phyloP scores from a whole-genome alignment of 305 asterid species.

The Plantago coronopus region DNA sequence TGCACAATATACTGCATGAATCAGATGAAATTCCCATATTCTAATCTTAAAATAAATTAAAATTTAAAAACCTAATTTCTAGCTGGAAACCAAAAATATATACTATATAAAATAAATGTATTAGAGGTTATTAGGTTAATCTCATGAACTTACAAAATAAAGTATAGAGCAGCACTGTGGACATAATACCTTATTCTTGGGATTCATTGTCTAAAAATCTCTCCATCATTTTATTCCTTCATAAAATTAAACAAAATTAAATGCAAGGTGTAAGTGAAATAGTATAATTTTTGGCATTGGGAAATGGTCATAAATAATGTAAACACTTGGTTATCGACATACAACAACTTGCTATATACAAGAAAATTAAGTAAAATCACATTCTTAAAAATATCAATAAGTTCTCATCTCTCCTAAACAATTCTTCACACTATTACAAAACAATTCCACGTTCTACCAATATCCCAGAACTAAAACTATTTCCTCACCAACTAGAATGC shows the following conservation, averaged over 20 bases:
- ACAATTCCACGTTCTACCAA: conserved; percentile 46
- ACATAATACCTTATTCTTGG: conserved; percentile 7
- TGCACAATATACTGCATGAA: no score
- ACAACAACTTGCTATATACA: not conserved
- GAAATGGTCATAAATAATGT: conserved; percentile 7
- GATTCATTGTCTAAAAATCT: conserved; percentile 1
- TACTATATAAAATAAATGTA: no score
- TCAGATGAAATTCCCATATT: no score
- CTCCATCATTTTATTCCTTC: conserved; percentile 5
- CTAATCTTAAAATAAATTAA: no score
- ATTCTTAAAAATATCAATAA: not conserved
- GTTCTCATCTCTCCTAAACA: not conserved
- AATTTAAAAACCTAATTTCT: no score
- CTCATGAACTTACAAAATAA: conserved; percentile 1
- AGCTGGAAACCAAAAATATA: no score
- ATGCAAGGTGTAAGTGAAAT: not conserved
- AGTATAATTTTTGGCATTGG: not conserved
- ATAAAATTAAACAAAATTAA: not conserved
- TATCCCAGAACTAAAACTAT: conserved; percentile 8
- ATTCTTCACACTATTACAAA: not conserved
- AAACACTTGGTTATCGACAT: not conserved
- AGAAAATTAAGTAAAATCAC: not conserved
- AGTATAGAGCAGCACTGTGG: not conserved
- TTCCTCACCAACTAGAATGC: conserved; percentile 26
- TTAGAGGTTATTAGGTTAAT: no score